Conservation (phyloP, 495 filamentous ascomycete genomes). For the Talaromyces ruber region DNA sequence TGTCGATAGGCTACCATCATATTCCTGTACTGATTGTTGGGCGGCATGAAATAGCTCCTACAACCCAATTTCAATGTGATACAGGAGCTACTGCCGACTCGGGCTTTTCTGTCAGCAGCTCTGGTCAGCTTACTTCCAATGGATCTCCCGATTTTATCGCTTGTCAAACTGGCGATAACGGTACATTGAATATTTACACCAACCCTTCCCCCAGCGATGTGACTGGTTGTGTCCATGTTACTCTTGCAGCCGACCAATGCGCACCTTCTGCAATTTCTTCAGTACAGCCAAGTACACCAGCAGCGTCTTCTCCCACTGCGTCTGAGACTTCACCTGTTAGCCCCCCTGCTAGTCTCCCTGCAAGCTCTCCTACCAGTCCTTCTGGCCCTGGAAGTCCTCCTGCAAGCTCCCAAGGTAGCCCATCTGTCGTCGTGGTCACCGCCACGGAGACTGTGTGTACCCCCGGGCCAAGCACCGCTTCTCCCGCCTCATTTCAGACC, state of each 20-base stretch:
- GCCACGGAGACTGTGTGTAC: constrained; percentile 12
- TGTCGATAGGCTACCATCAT: constrained; percentile 5
- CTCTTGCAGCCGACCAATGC: constrained; percentile 41
- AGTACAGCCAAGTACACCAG: not conserved
- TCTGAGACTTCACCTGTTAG: not conserved
- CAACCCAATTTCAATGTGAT: constrained; percentile 60
- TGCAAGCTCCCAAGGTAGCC: not conserved
- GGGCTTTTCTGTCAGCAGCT: constrained; percentile 41
- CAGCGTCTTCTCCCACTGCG: not conserved
- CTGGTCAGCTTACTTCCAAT: constrained; percentile 36
- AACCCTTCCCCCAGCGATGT: constrained; percentile 32
- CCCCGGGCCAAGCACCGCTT: not conserved
- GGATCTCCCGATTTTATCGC: constrained; percentile 41
- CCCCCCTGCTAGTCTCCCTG: not conserved
- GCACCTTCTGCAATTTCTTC: not conserved
- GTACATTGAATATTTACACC: constrained; percentile 44
- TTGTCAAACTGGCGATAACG: constrained; percentile 42
- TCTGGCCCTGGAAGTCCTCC: not conserved
- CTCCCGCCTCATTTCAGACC: constrained; percentile 7
- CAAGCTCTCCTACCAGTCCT: not conserved
- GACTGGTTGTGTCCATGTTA: constrained; percentile 37
- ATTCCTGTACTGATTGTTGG: constrained; percentile 12
- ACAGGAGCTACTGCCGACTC: constrained; percentile 31
- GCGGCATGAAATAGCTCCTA: constrained; percentile 29
- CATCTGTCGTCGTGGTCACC: constrained; percentile 11